These are phyloP conservation scores for Ascochyta lentis DNA, from an alignment of 2,329 filamentous ascomycete genomes.

Conservation along the genomic window DNA sequence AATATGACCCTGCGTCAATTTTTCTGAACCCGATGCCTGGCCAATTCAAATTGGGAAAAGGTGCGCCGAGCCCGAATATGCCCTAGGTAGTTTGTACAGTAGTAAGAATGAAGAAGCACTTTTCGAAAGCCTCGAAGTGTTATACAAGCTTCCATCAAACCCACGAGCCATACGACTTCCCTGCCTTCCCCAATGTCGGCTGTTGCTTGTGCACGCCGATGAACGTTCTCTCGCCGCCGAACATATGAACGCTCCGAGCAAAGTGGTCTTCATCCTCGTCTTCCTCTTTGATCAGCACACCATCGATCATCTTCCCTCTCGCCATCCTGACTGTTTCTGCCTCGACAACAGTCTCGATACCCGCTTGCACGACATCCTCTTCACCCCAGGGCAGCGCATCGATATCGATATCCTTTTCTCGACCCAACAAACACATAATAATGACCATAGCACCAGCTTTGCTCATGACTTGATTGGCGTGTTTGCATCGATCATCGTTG, in stretches of 20 bases:
- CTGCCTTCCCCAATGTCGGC: constrained; percentile 3
- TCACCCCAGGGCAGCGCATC: constrained; percentile 86
- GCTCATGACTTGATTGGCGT: constrained; percentile 90
- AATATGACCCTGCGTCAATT: constrained; percentile 52
- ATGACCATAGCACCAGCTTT: constrained; percentile 87
- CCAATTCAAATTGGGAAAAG: constrained; percentile 51
- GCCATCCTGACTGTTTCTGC: constrained; percentile 69
- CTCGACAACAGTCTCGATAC: constrained; percentile 81
- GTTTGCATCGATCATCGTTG: constrained; percentile 80
- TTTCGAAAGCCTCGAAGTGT: not conserved
- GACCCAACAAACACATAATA: constrained; percentile 74
- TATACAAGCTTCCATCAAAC: not conserved
- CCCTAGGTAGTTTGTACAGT: not conserved
- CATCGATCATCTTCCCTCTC: constrained; percentile 50
- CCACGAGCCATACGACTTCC: constrained; percentile 9
- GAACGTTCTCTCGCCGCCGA: constrained; percentile 42
- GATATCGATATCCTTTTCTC: constrained; percentile 78
- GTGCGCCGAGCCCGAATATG: not conserved
- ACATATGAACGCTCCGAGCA: constrained; percentile 41
- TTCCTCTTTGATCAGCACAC: constrained; percentile 50
- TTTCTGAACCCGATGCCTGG: constrained; percentile 53
- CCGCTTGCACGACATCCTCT: constrained; percentile 70
- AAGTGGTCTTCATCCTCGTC: constrained; percentile 46
- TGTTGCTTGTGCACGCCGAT: constrained; percentile 40
- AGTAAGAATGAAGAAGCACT: not conserved